These are phyloP conservation scores for Colletotrichum camelliae DNA, from an alignment of 2,329 filamentous ascomycete genomes.

Conservation along the genomic window DNA sequence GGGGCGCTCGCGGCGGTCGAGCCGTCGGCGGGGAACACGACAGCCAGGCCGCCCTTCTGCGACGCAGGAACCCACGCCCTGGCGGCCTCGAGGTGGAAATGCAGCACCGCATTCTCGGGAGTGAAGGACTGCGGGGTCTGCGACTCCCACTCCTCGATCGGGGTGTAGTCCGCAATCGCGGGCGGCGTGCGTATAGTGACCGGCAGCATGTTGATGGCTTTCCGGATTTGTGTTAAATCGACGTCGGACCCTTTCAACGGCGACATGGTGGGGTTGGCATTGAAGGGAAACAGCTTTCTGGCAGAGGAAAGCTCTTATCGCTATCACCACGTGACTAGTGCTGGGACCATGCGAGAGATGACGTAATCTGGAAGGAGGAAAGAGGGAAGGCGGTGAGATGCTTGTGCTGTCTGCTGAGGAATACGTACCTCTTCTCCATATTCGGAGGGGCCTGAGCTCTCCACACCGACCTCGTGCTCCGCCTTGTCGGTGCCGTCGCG, in stretches of 20 bases:
- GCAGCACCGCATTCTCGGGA: constrained; percentile 72
- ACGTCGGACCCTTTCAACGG: background rate
- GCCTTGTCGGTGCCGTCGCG: background rate
- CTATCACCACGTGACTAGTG: constrained; percentile 23
- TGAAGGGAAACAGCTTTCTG: background rate
- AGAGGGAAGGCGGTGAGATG: background rate
- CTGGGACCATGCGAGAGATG: accelerated
- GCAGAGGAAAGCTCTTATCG: constrained; percentile 23
- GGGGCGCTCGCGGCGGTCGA: constrained; percentile 35
- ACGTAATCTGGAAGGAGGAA: background rate
- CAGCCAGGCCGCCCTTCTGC: constrained; percentile 60
- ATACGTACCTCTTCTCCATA: background rate
- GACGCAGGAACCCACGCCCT: constrained; percentile 63
- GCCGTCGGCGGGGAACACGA: constrained; percentile 54
- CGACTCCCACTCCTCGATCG: constrained; percentile 71
- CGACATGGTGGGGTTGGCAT: constrained; percentile 13
- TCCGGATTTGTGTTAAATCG: background rate
- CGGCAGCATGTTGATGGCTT: constrained; percentile 43
- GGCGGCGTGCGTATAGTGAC: constrained; percentile 65
- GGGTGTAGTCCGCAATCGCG: constrained; percentile 62
- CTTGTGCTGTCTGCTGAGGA: background rate
- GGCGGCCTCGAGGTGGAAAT: constrained; percentile 63
- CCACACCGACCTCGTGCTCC: background rate
- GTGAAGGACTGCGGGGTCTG: constrained; percentile 78
- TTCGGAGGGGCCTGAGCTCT: constrained; percentile 12